Evolutionary conservation across 805 yeast genomes (phyloP).

Genomic region (Alloascoidea africana): DNA sequence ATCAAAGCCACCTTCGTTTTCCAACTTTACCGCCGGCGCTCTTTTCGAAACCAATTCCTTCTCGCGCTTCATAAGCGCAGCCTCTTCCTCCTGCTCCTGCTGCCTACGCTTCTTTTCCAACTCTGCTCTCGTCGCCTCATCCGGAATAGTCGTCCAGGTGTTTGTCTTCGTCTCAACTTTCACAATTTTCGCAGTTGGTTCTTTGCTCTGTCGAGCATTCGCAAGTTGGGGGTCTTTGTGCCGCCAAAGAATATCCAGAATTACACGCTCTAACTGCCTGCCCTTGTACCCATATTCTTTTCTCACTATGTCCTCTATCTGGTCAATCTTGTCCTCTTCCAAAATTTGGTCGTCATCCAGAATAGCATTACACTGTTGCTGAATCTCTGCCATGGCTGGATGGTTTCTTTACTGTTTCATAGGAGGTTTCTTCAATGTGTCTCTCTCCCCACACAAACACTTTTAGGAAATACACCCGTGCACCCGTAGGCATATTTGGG

Average conservation of each 20-base stretch:
- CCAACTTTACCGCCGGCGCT: too few relatives aligned
- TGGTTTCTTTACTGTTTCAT: neutral
- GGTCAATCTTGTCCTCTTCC: constrained; percentile 26
- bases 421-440: too few relatives aligned
- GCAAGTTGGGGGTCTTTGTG: constrained; percentile 18
- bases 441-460: too few relatives aligned
- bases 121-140: constrained; percentile 12
- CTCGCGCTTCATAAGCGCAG: too few relatives aligned
- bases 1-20: too few relatives aligned
- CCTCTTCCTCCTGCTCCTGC: neutral
- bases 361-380: constrained; percentile 16
- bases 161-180: constrained; percentile 9
- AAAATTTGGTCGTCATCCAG: constrained; percentile 16
- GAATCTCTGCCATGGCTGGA: constrained; percentile 6
- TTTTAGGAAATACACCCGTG: too few relatives aligned
- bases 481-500: neutral
- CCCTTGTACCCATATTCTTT: constrained; percentile 8
- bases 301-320: constrained; percentile 19
- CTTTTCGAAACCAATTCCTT: too few relatives aligned
- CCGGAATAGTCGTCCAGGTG: constrained; percentile 11
- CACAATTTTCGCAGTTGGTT: constrained; percentile 10
- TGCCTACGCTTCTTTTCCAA: neutral
- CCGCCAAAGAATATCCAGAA: constrained; percentile 25
- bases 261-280: constrained; percentile 19
- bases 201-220: constrained; percentile 6